Evolutionary conservation across 805 yeast species (phyloP).

Genomic region (Candida verbasci): DNA sequence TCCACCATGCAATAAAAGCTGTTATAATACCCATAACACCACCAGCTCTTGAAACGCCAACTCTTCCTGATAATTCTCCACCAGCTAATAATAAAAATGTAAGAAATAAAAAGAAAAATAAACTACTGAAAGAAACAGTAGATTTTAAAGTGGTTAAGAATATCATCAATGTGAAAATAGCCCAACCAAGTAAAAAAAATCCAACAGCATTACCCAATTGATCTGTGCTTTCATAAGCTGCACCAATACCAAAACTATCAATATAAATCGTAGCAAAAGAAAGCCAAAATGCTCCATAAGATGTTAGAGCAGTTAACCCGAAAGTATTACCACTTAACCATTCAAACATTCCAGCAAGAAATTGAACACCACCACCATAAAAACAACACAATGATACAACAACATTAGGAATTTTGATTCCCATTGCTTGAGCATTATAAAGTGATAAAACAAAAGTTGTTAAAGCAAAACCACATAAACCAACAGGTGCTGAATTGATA

Average conservation of each 20-base stretch:
- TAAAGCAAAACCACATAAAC: slow-evolving; percentile 56
- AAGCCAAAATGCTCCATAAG: slow-evolving; percentile 71
- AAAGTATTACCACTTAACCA: slow-evolving; percentile 60
- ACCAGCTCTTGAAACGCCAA: slow-evolving; percentile 48
- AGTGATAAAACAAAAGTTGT: slow-evolving; percentile 59
- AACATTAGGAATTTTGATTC: slow-evolving; percentile 46
- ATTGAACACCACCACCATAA: slow-evolving; percentile 60
- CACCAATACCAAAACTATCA: slow-evolving; percentile 54
- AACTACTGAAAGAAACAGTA: slow-evolving; percentile 56
- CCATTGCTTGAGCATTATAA: slow-evolving; percentile 52
- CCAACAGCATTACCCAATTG: slow-evolving; percentile 51
- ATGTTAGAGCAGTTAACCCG: slow-evolving; percentile 60
- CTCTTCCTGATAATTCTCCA: slow-evolving; percentile 45
- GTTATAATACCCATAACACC: slow-evolving; percentile 59
- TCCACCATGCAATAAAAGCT: slow-evolving; percentile 56
- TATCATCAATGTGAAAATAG: slow-evolving; percentile 54
- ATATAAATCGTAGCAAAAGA: slow-evolving; percentile 57
- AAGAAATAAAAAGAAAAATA: slow-evolving; percentile 49
- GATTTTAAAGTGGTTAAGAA: slow-evolving; percentile 56
- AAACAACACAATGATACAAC: slow-evolving; percentile 56
- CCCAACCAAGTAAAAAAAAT: slow-evolving; percentile 59
- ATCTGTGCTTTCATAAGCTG: slow-evolving; percentile 39
- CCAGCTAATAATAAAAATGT: slow-evolving; percentile 54
- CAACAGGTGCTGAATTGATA: slow-evolving; percentile 66
- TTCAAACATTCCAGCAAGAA: slow-evolving; percentile 66